Evolutionary conservation across 1,139 yeast genomes (phyloP).

Genomic region (Zygoascus sp.): DNA sequence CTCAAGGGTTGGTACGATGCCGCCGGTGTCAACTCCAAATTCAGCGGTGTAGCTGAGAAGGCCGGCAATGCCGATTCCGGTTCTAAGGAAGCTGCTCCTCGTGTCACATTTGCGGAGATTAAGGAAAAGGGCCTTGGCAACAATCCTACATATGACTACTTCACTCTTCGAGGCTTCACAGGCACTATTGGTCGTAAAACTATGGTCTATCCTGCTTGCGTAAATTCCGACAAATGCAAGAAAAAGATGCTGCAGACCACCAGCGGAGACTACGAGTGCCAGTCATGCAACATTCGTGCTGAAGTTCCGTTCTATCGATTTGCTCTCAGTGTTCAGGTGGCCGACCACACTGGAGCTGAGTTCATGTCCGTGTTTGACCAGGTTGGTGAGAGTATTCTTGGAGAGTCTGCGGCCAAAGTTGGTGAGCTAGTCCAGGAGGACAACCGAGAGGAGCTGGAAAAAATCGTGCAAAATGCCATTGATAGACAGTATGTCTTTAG

Average conservation of each 20-base stretch:
- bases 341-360: conserved; percentile 76
- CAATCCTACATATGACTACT: conserved; percentile 67
- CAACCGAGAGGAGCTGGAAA: conserved; percentile 44
- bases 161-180: conserved; percentile 68
- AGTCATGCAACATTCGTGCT: conserved; percentile 71
- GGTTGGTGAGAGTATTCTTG: conserved; percentile 66
- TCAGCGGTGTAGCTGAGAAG: conserved; percentile 39
- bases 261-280: conserved; percentile 88
- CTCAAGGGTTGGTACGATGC: conserved; percentile 95
- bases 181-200: conserved; percentile 67
- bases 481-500: conserved; percentile 72
- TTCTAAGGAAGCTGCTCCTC: conserved; percentile 34
- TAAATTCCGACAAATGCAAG: conserved; percentile 58
- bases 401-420: conserved; percentile 65
- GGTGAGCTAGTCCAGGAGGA: conserved; percentile 46
- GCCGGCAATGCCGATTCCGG: conserved; percentile 32
- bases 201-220: conserved; percentile 89
- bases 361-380: conserved; percentile 90
- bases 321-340: conserved; percentile 63
- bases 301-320: conserved; percentile 74
- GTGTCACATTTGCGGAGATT: conserved; percentile 60
- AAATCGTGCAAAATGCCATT: conserved; percentile 48
- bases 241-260: conserved; percentile 73
- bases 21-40: conserved; percentile 63
- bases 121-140: conserved; percentile 67